Evolutionary conservation across 2,329 filamentous ascomycete species (phyloP), one percentile per base, ranked within the genome.

Genomic region (Colletotrichum agaves): DNA sequence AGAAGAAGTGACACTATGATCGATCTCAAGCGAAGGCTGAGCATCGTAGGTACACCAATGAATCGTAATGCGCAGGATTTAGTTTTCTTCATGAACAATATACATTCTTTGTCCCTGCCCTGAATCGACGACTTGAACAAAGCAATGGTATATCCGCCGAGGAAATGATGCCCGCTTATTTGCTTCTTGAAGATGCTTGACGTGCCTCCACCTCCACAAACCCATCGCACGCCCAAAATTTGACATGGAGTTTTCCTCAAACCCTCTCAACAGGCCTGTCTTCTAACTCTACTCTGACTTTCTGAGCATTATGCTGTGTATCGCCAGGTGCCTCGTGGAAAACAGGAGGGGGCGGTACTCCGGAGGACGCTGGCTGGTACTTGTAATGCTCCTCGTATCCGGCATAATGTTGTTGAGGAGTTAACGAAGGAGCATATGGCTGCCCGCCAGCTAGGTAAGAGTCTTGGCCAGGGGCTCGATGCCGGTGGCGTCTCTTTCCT

Each of bases 261-360:
- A 3, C 3, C 43, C 53, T 27, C 13, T 15, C 37, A 19, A 17
- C n/a, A 21, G 27, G n/a, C 12, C 37, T 57, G 1, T 57, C 5
- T n/a, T 27, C 53, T 37, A 57, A 17, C 39, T 57, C 53, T 21
- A 21, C 53, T 1, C 53, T 13, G 23, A 15, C 12, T 15, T 0
- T 44, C 17, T 35, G 21, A 41, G 39, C 12, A 27, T 31, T 43
- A 27, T 21, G 15, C 15, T 41, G 21, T 8, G 23, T 43, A 5
- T 57, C 37, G 12, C 37, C 53, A 4, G 52, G 33, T 31, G 23
- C 53, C 53, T 57, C 53, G 2, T 57, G 53, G 37, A 57, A 31
- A 21, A 41, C 35, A 12, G 37, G 53, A 13, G 37, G 37, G 10
- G 37, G 53, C 21, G 53, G 21, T 1, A 43, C 39, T 21, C 15